phyloP scores from a whole-genome alignment of 2,329 filamentous ascomycete species.

The Epichloe bromicola region DNA sequence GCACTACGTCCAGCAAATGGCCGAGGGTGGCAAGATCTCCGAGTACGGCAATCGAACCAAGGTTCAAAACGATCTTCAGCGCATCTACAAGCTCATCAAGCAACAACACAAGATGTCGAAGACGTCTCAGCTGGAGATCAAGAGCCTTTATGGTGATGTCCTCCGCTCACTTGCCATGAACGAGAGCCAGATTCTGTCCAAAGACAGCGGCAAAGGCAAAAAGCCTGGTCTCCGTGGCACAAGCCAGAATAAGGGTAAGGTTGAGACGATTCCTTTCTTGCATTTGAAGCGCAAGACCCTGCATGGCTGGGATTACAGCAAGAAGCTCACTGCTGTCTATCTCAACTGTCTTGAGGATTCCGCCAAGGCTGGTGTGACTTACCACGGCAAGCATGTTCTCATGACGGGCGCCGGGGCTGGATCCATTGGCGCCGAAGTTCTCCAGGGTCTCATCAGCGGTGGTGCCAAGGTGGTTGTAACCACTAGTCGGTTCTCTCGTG shows the following conservation, averaged over 20 bases:
- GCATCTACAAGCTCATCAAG: slow-evolving; percentile 96
- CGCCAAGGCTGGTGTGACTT: slow-evolving; percentile 76
- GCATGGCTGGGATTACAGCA: slow-evolving; percentile 98
- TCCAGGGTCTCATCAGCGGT: slow-evolving; percentile 91
- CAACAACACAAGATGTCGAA: slow-evolving; percentile 97
- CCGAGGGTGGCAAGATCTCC: slow-evolving; percentile 93
- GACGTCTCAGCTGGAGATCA: slow-evolving; percentile 91
- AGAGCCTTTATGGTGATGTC: slow-evolving; percentile 85
- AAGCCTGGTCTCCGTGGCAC: slow-evolving; percentile 38
- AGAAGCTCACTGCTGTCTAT: slow-evolving; percentile 89
- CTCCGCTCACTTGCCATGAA: slow-evolving; percentile 94
- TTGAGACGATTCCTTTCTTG: slow-evolving; percentile 94
- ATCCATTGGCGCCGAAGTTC: slow-evolving; percentile 92
- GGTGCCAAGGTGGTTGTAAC: slow-evolving; percentile 95
- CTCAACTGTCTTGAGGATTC: slow-evolving; percentile 84
- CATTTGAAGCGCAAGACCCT: slow-evolving; percentile 90
- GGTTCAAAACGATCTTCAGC: slow-evolving; percentile 88
- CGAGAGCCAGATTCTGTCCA: slow-evolving; percentile 89
- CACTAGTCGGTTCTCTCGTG: slow-evolving; percentile 88
- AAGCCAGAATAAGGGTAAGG: slow-evolving; percentile 66
- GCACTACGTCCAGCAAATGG: slow-evolving; percentile 98
- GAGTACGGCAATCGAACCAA: slow-evolving; percentile 98
- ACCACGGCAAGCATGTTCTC: slow-evolving; percentile 86
- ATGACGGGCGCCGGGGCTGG: slow-evolving; percentile 98
- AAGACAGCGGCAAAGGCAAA: slow-evolving; percentile 60